phyloP scores from a whole-genome alignment of 2,329 filamentous ascomycete genomes.

The Cordyceps javanica region DNA sequence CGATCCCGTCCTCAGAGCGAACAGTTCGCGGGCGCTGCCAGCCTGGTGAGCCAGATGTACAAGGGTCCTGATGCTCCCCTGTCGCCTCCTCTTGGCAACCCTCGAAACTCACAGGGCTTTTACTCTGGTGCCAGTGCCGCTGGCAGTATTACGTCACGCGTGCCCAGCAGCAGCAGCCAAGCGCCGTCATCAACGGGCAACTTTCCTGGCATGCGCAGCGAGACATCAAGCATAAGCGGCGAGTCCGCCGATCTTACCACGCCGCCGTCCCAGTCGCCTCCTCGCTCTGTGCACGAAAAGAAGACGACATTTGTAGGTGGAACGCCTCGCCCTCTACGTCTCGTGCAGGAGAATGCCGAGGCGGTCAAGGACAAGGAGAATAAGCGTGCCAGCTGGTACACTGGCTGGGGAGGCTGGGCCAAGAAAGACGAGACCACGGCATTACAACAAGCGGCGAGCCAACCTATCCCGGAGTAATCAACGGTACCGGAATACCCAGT shows the following conservation, averaged over 20 bases:
- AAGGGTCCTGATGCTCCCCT: conserved; percentile 61
- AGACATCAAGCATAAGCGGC: conserved; percentile 59
- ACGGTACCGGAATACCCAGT: not conserved
- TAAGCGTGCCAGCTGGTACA: conserved; percentile 58
- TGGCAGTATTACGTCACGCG: conserved; percentile 45
- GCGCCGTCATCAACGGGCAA: conserved; percentile 46
- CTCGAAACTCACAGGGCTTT: conserved; percentile 58
- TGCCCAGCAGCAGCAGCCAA: conserved; percentile 43
- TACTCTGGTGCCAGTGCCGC: conserved; percentile 46
- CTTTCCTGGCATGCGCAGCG: conserved; percentile 66
- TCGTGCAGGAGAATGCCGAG: conserved; percentile 73
- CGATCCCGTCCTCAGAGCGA: conserved; percentile 56
- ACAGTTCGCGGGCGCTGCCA: conserved; percentile 55
- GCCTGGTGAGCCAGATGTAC: conserved; percentile 86
- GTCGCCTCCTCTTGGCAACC: conserved; percentile 52
- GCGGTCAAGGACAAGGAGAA: conserved; percentile 42
- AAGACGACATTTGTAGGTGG: conserved; percentile 54
- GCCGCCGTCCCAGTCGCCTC: conserved; percentile 47
- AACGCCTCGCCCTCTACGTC: conserved; percentile 75
- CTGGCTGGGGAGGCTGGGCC: conserved; percentile 50
- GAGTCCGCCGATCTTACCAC: conserved; percentile 54
- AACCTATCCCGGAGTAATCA: conserved; percentile 30
- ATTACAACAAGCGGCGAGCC: conserved; percentile 17
- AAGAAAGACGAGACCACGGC: conserved; percentile 42
- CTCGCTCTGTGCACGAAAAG: conserved; percentile 45